Base-by-base conservation (phyloP, 2,329 filamentous ascomycete genomes). In the Fusarium musae region DNA sequence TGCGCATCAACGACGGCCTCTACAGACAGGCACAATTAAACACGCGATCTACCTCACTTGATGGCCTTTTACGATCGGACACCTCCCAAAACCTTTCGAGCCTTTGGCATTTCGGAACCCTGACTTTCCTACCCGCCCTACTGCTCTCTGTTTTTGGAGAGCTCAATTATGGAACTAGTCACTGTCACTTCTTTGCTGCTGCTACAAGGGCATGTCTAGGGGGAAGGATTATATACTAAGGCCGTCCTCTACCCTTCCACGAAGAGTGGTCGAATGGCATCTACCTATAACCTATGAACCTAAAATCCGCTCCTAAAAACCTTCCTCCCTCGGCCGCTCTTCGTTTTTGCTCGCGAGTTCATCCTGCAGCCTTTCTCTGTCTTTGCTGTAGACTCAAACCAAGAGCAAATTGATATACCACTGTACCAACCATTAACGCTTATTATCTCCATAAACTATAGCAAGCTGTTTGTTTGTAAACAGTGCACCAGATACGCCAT, bases 181-280 rank as follows among this genome's bases (percentile, higher is more conserved):
- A 26, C 44, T 21, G 9, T 34, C 32, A 26, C 19, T 36, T 43
- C 34, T 39, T 56, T 42, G 23, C 12, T 44, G 30, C 39, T 39
- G 17, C 63, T 26, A 21, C 36, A 47, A 23, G n/a, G 46, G 11
- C 13, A 26, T 21, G 9, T 15, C 19, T 23, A 17, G 19, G 10
- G 50, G 16, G 26, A 43, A 36, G 28, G 10, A 26, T 3, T 3
- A 62, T 56, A 62, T 68, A 62, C 19, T 15, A 32, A 39, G 28
- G 26, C 42, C 43, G 32, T 21, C 34, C 39, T 42, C 26, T 17
- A 40, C 37, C 50, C n/a, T 23, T 28, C 36, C 49, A n/a, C 43
- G 65, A 69, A 42, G 66, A 69, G 66, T 69, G 64, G 64, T 26
- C 58, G 50, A 69, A 50, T 44, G 44, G 66, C 46, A 50, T 54